Evolutionary conservation across 2,329 filamentous ascomycete species (phyloP), one percentile per base, ranked within the genome.

Genomic region (Karstenula rhodostoma): DNA sequence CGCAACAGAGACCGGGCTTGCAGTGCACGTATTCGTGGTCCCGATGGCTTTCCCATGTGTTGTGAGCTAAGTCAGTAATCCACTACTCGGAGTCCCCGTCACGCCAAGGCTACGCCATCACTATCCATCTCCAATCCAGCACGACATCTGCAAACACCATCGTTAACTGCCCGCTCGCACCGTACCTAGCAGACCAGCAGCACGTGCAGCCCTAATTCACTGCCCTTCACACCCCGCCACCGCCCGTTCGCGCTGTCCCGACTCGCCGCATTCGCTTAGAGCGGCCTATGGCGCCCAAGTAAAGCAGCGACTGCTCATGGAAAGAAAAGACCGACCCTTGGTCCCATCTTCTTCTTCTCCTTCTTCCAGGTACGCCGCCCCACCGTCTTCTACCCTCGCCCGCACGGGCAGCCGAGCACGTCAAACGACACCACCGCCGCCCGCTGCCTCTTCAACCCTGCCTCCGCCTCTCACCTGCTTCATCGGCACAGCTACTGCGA

Each of bases 211-310:
- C 42, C 56, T 25, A 17, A 44, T 48, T 52, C 58, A 57, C 58
- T 35, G 49, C 43, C 42, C 15, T 49, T 33, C 23, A 54, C 59
- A 53, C 50, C 40, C 51, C 48, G 25, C 47, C 49, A 37, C 59
- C 44, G 49, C 48, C 47, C 40, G 47, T 46, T 51, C 37, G 59
- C 58, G 54, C 57, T 57, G 62, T 65, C 71, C 56, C 49, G n/a
- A 52, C 63, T 61, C 65, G 68, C 73, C 66, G 66, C 72, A 71
- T 67, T 74, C 74, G 72, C 75, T 75, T 72, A 68, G 49, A 52
- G 69, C 71, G 73, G 68, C 74, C 73, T 74, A 78, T 77, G 75
- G 76, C 76, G 71, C 69, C 69, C 67, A 71, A 67, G 69, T 74
- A 71, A 70, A 68, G 70, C 70, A 70, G 68, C 70, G 64, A 68